These are phyloP conservation scores for Rhodotorula sp. DNA, from an alignment of 1,284 basidiomycete genomes.

Conservation along the genomic window DNA sequence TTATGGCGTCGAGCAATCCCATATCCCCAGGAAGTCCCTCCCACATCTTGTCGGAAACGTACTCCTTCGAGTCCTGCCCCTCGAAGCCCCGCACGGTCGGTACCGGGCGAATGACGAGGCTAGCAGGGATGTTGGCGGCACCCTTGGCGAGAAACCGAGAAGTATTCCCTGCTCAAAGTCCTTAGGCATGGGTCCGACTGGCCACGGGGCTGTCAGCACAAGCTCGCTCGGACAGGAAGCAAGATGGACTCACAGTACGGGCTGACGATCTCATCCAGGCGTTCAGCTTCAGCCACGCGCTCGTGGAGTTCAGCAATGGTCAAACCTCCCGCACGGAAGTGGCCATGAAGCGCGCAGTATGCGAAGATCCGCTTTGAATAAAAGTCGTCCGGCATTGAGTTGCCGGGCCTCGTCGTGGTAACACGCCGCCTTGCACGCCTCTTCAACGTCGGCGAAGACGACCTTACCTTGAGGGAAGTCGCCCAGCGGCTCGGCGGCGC, in stretches of 20 bases:
- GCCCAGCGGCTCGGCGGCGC: not conserved
- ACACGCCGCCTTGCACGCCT: not conserved
- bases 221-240: no score
- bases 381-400: constrained; percentile 1
- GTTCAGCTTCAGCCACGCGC: not conserved
- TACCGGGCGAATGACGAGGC: no score
- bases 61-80: no score
- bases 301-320: not conserved
- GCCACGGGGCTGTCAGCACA: no score
- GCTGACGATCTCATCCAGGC: not conserved
- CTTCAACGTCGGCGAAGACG: not conserved
- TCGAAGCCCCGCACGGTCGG: no score
- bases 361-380: not conserved
- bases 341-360: not conserved
- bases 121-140: no score
- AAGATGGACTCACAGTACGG: not conserved
- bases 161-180: no score
- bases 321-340: not conserved
- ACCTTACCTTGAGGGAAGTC: not conserved
- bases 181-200: no score
- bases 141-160: no score
- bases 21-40: no score
- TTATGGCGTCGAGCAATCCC: no score
- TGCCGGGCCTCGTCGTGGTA: constrained; percentile 5
- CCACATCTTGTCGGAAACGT: no score